Conservation (phyloP, 1,139 yeast genomes). For the Candida pseudoviswanathii region DNA sequence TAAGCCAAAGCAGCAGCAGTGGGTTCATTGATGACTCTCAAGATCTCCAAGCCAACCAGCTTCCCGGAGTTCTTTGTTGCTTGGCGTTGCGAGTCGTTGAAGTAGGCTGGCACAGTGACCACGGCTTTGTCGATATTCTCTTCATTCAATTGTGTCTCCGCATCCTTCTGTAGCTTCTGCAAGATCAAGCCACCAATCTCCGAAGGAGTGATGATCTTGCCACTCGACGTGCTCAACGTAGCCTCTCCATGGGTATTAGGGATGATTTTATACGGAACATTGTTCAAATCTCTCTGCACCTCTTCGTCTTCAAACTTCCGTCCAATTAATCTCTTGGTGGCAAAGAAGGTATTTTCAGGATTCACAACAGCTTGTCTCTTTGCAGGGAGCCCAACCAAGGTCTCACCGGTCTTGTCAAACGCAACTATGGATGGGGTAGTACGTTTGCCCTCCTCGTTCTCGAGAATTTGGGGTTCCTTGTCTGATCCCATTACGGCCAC, state of each 20-base stretch:
- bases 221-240: conserved; percentile 48
- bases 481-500: conserved; percentile 61
- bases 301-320: conserved; percentile 63
- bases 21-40: conserved; percentile 76
- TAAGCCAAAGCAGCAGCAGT: conserved; percentile 84
- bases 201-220: conserved; percentile 50
- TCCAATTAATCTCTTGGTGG: conserved; percentile 75
- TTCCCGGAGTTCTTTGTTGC: conserved; percentile 77
- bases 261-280: conserved; percentile 58
- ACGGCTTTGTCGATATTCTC: conserved; percentile 50
- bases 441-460: conserved; percentile 66
- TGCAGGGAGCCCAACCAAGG: conserved; percentile 64
- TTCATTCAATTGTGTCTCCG: conserved; percentile 48
- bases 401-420: conserved; percentile 34
- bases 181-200: conserved; percentile 57
- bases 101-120: conserved; percentile 80
- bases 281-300: conserved; percentile 59
- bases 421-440: conserved; percentile 80
- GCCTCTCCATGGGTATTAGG: conserved; percentile 64
- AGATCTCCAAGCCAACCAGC: conserved; percentile 63
- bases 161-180: conserved; percentile 56
- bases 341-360: conserved; percentile 69
- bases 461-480: conserved; percentile 55
- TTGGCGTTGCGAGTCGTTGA: conserved; percentile 76
- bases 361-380: conserved; percentile 68